Conservation (phyloP, 345 rosid genomes). For the Eutrema japonicum region DNA sequence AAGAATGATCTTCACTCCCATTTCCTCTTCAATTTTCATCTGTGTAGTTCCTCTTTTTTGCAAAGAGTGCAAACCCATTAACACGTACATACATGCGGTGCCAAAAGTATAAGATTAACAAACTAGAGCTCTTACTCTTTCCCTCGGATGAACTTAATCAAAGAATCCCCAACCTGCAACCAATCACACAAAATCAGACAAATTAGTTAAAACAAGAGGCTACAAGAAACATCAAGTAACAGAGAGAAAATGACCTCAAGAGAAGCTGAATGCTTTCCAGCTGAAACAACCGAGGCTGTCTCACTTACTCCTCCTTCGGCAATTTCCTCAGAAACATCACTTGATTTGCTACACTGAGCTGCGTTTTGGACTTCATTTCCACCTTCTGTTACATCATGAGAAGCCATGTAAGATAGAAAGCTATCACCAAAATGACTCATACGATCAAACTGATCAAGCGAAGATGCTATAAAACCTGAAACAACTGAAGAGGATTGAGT, state of each 20-base stretch:
- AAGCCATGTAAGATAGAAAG: slow-evolving; percentile 4
- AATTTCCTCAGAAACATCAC: slow-evolving; percentile 37
- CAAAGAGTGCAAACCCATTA: slow-evolving; percentile 31
- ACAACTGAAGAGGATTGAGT: slow-evolving; percentile 46
- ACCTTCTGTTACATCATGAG: slow-evolving; percentile 45
- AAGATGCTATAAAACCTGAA: slow-evolving; percentile 49
- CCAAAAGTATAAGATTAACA: slow-evolving; percentile 18
- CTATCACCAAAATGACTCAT: neutral
- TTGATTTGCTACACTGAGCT: slow-evolving; percentile 44
- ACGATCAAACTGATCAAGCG: neutral
- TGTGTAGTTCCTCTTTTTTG: slow-evolving; percentile 64
- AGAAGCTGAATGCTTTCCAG: slow-evolving; percentile 60
- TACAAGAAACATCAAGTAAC: slow-evolving; percentile 10
- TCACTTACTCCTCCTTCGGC: slow-evolving; percentile 40
- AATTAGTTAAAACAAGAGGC: slow-evolving; percentile 1
- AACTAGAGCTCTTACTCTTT: slow-evolving; percentile 61
- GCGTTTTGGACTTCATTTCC: slow-evolving; percentile 47
- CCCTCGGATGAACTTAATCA: slow-evolving; percentile 72
- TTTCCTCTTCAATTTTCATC: slow-evolving; percentile 73
- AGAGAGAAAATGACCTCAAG: slow-evolving; percentile 50
- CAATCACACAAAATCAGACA: slow-evolving; percentile 11
- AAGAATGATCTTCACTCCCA: slow-evolving; percentile 70
- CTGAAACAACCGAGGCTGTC: slow-evolving; percentile 27
- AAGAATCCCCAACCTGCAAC: slow-evolving; percentile 80
- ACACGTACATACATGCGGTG: slow-evolving; percentile 24